Conservation (phyloP, 2,329 filamentous ascomycete genomes). For the Ilyonectria mors-panacis region DNA sequence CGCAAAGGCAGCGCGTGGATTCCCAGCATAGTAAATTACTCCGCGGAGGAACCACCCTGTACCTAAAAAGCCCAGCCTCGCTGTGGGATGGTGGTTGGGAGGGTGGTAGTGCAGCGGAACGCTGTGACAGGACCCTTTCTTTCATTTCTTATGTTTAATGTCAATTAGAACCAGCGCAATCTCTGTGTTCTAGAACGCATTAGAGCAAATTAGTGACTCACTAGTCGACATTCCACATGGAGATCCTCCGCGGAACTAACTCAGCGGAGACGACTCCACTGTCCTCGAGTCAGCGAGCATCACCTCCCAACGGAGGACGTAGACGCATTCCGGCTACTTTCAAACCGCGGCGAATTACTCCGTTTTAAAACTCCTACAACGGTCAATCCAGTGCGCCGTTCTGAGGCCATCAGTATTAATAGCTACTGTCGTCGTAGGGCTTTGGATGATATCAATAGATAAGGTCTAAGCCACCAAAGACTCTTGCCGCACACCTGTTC, state of each 20-base stretch:
- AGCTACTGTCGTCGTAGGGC: not conserved
- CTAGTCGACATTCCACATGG: not conserved
- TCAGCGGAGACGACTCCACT: not conserved
- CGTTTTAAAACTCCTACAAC: not conserved
- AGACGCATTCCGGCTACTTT: slow-evolving; percentile 3
- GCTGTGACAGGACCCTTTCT: not conserved
- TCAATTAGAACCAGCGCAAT: not conserved
- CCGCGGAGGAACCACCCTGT: slow-evolving; percentile 1
- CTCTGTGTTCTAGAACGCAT: not conserved
- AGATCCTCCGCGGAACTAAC: not conserved
- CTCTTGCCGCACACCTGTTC: not conserved
- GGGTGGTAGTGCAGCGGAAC: slow-evolving; percentile 1
- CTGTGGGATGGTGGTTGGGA: slow-evolving; percentile 1
- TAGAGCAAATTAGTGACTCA: not conserved
- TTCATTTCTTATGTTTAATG: not conserved
- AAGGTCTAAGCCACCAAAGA: not conserved
- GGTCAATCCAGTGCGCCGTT: not conserved
- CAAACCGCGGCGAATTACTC: not conserved
- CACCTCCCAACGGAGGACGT: not conserved
- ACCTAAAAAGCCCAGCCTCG: not conserved
- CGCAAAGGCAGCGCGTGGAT: not conserved
- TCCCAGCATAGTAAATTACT: not conserved
- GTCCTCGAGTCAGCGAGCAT: not conserved
- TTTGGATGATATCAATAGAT: not conserved
- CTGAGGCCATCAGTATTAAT: not conserved